Percentiles rank a stretch among this genome's conserved stretches.
Conservation (phyloP, 139 green algal species). For the Coccomyxa sp. region DNA sequence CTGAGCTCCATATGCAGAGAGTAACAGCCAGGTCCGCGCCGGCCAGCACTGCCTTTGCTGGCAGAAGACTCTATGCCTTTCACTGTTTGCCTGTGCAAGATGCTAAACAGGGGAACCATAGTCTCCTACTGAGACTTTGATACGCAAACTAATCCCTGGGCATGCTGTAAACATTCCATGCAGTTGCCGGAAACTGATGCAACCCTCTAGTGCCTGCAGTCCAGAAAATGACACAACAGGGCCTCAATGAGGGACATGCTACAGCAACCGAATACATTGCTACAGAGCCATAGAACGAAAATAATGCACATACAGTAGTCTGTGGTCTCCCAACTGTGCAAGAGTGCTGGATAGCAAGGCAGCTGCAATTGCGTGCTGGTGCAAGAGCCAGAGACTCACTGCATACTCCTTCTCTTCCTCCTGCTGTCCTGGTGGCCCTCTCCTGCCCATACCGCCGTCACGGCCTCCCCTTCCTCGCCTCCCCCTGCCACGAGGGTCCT, state of each 20-base stretch:
- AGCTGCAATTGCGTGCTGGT: neutral
- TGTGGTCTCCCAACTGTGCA: neutral
- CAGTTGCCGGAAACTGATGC: no score
- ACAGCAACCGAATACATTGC: no score
- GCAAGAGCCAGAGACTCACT: neutral
- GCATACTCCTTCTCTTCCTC: neutral
- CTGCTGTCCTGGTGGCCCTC: neutral
- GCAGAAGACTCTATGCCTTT: neutral
- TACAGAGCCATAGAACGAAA: no score
- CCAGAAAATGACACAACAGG: no score
- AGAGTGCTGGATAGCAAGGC: neutral
- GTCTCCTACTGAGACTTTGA: no score
- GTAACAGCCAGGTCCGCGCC: neutral
- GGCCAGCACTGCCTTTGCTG: neutral
- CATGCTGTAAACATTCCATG: no score
- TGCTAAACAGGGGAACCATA: no score
- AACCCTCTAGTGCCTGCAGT: no score
- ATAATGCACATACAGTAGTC: no score
- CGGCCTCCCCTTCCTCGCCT: slow-evolving; percentile 1
- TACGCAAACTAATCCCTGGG: no score
- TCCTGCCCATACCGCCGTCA: neutral
- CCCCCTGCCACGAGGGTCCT: neutral
- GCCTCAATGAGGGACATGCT: no score
- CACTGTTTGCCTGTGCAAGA: no score
- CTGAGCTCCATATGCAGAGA: neutral